phyloP scores from a whole-genome alignment of 129 eudicot genomes.

The Mikania micrantha region DNA sequence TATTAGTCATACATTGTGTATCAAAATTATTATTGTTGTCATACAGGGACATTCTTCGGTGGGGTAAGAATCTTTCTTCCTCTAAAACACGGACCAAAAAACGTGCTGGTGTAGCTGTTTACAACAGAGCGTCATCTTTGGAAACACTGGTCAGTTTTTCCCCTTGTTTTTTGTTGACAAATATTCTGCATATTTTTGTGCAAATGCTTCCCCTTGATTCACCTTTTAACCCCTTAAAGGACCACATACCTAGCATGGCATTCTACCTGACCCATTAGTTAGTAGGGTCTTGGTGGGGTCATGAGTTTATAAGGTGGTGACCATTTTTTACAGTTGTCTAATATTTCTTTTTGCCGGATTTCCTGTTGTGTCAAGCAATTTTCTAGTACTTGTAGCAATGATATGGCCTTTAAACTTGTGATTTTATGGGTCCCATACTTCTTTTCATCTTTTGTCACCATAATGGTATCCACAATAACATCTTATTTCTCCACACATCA shows the following conservation, averaged over 20 bases:
- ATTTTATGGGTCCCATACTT: background rate
- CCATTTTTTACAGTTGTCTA: background rate
- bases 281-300: background rate
- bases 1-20: background rate
- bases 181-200: background rate
- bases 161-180: background rate
- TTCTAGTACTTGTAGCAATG: background rate
- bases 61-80: slow-evolving; percentile 82
- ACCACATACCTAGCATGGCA: background rate
- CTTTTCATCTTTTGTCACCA: background rate
- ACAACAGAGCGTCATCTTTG: slow-evolving; percentile 88
- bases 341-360: no score
- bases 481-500: background rate
- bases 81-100: slow-evolving; percentile 80
- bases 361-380: background rate
- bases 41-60: slow-evolving; percentile 70
- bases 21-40: background rate
- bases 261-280: background rate
- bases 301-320: background rate
- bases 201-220: background rate
- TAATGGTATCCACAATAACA: background rate
- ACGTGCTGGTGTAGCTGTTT: slow-evolving; percentile 95
- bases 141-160: slow-evolving; percentile 78
- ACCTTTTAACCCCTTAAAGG: background rate
- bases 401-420: background rate